Percentiles rank a stretch among this genome's conserved stretches.
Conservation (phyloP, 2,329 filamentous ascomycete species). For the Exserohilum turcica region DNA sequence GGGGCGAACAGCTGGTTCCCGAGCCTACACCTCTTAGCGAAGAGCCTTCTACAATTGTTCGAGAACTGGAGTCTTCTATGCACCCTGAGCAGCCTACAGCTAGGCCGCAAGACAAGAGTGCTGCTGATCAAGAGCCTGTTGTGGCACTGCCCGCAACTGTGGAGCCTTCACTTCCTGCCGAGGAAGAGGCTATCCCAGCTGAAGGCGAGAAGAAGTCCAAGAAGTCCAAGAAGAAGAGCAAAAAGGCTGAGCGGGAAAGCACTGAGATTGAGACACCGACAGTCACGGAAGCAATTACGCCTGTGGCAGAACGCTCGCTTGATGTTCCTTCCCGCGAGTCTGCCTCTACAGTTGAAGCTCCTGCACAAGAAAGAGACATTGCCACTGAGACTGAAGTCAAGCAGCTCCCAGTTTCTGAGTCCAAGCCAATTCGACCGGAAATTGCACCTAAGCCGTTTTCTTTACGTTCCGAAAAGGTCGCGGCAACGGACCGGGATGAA, state of each 20-base stretch:
- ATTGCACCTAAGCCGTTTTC: neutral
- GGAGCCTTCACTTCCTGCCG: neutral
- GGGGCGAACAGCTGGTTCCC: no score
- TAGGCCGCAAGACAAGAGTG: neutral
- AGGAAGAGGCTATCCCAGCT: conserved; percentile 8
- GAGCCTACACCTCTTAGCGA: no score
- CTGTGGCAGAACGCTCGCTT: conserved; percentile 8
- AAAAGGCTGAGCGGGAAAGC: conserved; percentile 33
- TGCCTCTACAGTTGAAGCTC: no score
- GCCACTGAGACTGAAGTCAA: neutral
- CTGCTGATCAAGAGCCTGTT: neutral
- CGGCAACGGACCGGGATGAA: neutral
- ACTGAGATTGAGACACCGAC: conserved; percentile 15
- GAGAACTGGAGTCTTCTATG: neutral
- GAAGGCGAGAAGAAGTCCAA: conserved; percentile 36
- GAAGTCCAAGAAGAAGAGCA: conserved; percentile 32
- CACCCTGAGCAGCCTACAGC: neutral
- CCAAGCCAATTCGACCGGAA: neutral
- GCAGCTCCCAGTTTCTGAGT: neutral
- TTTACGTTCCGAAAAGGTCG: neutral
- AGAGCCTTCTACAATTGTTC: neutral
- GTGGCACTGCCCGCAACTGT: neutral
- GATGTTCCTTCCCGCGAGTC: neutral
- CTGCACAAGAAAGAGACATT: no score
- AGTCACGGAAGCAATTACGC: conserved; percentile 7